Conservation (phyloP, 192 early-diverging fungal species). For the Coemansia pectinata region DNA sequence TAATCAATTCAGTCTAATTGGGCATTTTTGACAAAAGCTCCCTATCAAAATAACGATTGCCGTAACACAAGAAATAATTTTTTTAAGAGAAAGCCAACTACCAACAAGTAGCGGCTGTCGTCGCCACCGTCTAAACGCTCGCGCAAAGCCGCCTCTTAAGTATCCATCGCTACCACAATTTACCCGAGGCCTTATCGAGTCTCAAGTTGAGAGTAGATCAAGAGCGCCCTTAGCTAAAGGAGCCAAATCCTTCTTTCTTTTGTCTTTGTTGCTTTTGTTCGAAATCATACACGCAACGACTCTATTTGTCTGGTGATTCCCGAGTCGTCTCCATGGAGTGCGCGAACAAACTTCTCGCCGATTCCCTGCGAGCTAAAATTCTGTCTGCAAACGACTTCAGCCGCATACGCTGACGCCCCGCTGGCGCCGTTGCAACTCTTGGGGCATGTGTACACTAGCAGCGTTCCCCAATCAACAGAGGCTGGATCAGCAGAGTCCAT, state of each 20-base stretch:
- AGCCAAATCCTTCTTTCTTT: too few relatives aligned
- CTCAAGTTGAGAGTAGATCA: too few relatives aligned
- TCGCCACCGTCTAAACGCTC: too few relatives aligned
- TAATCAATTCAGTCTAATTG: neutral
- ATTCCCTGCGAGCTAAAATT: constrained; percentile 85
- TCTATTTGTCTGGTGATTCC: constrained; percentile 41
- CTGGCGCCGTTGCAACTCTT: constrained; percentile 67
- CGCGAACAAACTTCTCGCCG: constrained; percentile 46
- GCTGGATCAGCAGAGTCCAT: constrained; percentile 68
- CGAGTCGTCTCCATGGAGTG: constrained; percentile 42
- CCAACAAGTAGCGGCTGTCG: too few relatives aligned
- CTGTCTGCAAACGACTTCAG: constrained; percentile 74
- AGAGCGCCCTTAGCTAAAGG: too few relatives aligned
- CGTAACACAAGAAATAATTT: too few relatives aligned
- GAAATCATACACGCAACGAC: constrained; percentile 17
- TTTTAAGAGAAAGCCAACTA: neutral
- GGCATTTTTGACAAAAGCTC: too few relatives aligned
- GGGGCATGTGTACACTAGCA: constrained; percentile 86
- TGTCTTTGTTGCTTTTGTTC: too few relatives aligned
- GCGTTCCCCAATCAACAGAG: constrained; percentile 89
- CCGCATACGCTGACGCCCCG: constrained; percentile 52
- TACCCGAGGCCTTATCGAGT: too few relatives aligned
- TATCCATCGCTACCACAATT: too few relatives aligned
- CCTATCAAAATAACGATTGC: too few relatives aligned
- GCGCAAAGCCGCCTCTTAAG: too few relatives aligned